Percentiles rank a stretch among this genome's conserved stretches.
phyloP scores from a whole-genome alignment of 2,329 filamentous ascomycete genomes.

The Microsporum canis region DNA sequence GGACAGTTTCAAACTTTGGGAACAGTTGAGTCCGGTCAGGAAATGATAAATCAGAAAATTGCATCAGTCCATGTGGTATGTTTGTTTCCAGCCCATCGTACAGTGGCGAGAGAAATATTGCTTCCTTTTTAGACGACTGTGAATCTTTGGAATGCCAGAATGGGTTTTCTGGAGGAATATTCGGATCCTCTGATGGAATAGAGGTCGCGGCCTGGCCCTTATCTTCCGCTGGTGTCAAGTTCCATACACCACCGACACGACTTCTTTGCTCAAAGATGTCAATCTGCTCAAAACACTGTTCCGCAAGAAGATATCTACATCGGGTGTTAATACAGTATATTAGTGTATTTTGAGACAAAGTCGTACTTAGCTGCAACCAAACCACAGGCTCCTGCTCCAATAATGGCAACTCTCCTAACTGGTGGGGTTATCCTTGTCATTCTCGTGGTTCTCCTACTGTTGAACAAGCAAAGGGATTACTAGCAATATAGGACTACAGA shows the following conservation, averaged over 20 bases:
- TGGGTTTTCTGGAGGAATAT: slow-evolving; percentile 52
- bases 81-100: slow-evolving; percentile 79
- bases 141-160: slow-evolving; percentile 35
- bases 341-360: not conserved
- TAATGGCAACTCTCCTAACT: slow-evolving; percentile 51
- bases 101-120: slow-evolving; percentile 68
- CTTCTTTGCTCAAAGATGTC: slow-evolving; percentile 72
- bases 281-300: slow-evolving; percentile 57
- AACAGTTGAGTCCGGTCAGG: slow-evolving; percentile 56
- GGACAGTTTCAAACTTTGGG: slow-evolving; percentile 59
- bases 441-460: not conserved
- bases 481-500: not conserved
- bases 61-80: slow-evolving; percentile 71
- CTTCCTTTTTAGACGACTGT: slow-evolving; percentile 23
- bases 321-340: not conserved
- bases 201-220: slow-evolving; percentile 31
- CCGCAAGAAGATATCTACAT: slow-evolving; percentile 57
- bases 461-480: not conserved
- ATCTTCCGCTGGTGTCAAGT: slow-evolving; percentile 50
- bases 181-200: slow-evolving; percentile 58
- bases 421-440: slow-evolving; percentile 8
- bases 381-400: slow-evolving; percentile 74
- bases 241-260: slow-evolving; percentile 74
- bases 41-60: slow-evolving; percentile 61
- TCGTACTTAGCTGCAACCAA: slow-evolving; percentile 59